Evolutionary conservation across 441 rosid species (phyloP), one percentile per base, ranked within the genome.

Genomic region (Eutrema salsugineum): DNA sequence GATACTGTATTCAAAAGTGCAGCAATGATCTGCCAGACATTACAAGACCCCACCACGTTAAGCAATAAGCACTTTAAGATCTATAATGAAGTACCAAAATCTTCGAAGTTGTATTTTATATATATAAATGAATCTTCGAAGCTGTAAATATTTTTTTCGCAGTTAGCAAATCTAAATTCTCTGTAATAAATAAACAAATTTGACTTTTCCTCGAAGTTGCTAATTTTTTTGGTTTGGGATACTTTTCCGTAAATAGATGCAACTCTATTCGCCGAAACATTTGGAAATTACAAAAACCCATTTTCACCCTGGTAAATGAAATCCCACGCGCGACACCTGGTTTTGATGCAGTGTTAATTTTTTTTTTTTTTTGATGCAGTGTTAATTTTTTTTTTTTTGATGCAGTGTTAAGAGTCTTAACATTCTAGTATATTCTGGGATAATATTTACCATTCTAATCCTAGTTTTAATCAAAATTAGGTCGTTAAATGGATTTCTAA

Each of bases 201-300:
- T 55, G 57, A 64, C 70, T 64, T 6, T 55, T 64, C 58, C 9
- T 17, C 22, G 1, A 63, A 63, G 4, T 24, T 35, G 2, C 30
- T 16, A 8, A 5, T 12, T 11, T 43, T 4, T 44, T 59, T 9
- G 16, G n/a, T n/a, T 8, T n/a, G 8, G 30, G 6, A 20, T 15
- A 14, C 8, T 14, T 53, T 62, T 35, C 64, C 57, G n/a, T 17
- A 11, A 54, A 72, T 46, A 22, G 39, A 73, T 36, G 51, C 19
- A 58, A 49, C 6, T n/a, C 72, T 22, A 38, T 53, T 51, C n/a
- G 68, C 64, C 69, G n/a, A 28, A 40, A 51, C 63, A 43, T 3
- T 68, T 68, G 69, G 27, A 43, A 14, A 56, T 11, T 8, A 28
- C 14, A 22, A 54, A 42, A 14, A 8, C 20, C 11, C 27, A n/a